A percentile compares a stretch with the other conserved stretches of the same genome.
phyloP scores from a whole-genome alignment of 495 filamentous ascomycete species.

The Aspergillus egyptiacus region DNA sequence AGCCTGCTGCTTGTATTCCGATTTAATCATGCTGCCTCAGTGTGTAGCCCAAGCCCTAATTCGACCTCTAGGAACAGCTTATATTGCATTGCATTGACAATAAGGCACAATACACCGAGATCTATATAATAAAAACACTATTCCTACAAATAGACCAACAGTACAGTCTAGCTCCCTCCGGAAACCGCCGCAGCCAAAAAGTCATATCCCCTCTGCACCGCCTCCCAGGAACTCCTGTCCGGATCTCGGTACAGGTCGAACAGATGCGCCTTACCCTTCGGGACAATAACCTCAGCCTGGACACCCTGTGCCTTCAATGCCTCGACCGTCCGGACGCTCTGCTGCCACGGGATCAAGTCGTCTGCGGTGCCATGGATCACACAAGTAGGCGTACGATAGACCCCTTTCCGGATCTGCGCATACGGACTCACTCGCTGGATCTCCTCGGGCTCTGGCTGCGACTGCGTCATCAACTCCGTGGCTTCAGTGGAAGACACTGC shows the following conservation, averaged over 20 bases:
- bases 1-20: no score
- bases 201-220: background rate
- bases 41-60: no score
- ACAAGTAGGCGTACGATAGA: constrained; percentile 41
- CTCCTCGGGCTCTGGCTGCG: constrained; percentile 11
- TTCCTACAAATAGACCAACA: background rate
- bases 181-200: constrained; percentile 1
- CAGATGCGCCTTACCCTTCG: constrained; percentile 30
- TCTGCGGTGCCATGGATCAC: constrained; percentile 41
- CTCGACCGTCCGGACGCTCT: constrained; percentile 26
- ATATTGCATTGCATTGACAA: no score
- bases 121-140: background rate
- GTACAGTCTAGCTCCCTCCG: background rate
- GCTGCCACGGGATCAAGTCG: constrained; percentile 45
- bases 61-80: no score
- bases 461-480: background rate
- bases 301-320: constrained; percentile 26
- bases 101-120: no score
- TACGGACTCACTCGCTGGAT: constrained; percentile 29
- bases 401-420: constrained; percentile 32
- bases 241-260: constrained; percentile 27
- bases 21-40: no score
- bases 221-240: constrained; percentile 8
- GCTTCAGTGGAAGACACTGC: background rate
- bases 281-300: constrained; percentile 20